These are phyloP conservation scores for Wakefieldia striispora DNA, from an alignment of 768 basidiomycete genomes.

Conservation along the genomic window DNA sequence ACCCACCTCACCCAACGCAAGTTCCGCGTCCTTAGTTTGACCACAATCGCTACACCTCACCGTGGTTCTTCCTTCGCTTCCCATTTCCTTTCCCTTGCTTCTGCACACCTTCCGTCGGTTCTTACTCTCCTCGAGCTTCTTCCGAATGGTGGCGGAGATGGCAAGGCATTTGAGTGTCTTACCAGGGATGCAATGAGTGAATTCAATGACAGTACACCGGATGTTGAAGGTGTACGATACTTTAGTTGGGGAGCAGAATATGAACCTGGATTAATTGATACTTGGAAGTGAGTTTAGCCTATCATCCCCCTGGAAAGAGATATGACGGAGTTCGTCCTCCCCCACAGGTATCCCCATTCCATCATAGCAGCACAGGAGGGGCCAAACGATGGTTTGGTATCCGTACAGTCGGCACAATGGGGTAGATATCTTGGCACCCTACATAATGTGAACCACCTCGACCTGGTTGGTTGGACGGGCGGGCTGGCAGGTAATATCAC, in stretches of 20 bases:
- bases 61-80: slow-evolving; percentile 93
- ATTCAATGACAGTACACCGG: slow-evolving; percentile 86
- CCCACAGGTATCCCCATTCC: slow-evolving; percentile 61
- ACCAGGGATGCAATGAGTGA: slow-evolving; percentile 80
- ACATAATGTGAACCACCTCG: slow-evolving; percentile 85
- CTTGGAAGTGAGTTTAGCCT: slow-evolving; percentile 59
- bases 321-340: not conserved
- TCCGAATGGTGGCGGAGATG: slow-evolving; percentile 92
- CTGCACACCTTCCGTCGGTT: slow-evolving; percentile 62
- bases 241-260: slow-evolving; percentile 96
- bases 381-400: slow-evolving; percentile 92
- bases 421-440: slow-evolving; percentile 96
- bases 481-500: slow-evolving; percentile 28
- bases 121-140: slow-evolving; percentile 76
- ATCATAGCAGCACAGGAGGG: slow-evolving; percentile 86
- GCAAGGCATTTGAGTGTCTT: slow-evolving; percentile 87
- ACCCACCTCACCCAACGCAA: slow-evolving; percentile 75
- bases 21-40: slow-evolving; percentile 83
- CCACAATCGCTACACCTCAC: slow-evolving; percentile 94
- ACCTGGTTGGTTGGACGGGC: slow-evolving; percentile 87
- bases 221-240: slow-evolving; percentile 77
- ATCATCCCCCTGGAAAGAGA: not conserved
- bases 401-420: slow-evolving; percentile 85
- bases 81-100: slow-evolving; percentile 79
- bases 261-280: slow-evolving; percentile 86